phyloP scores from a whole-genome alignment of 257 asterid species.

The Solanum neorickii region DNA sequence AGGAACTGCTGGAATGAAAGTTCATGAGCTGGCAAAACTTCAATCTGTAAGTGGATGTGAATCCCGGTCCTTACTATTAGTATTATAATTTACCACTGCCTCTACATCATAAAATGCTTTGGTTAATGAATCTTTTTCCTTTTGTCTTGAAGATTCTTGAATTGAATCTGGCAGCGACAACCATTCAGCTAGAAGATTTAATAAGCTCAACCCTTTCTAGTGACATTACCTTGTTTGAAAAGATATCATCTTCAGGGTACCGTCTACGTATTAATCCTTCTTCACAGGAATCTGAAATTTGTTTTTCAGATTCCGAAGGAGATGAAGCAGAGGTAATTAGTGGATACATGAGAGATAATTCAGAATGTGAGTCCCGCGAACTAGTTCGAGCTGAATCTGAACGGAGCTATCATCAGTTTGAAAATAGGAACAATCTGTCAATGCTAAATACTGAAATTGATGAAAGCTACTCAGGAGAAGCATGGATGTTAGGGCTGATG shows the following conservation, averaged over 20 bases:
- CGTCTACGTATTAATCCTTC: constrained; percentile 68
- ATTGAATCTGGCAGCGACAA: constrained; percentile 45
- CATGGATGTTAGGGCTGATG: constrained; percentile 84
- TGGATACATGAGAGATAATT: constrained; percentile 35
- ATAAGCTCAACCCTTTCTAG: constrained; percentile 67
- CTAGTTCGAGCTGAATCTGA: constrained; percentile 28
- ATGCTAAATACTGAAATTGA: constrained; percentile 62
- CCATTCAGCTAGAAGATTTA: constrained; percentile 43
- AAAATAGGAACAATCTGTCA: constrained; percentile 15
- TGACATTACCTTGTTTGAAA: constrained; percentile 86
- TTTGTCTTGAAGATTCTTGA: constrained; percentile 53
- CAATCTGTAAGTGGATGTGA: constrained; percentile 53
- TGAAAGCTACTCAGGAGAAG: constrained; percentile 95
- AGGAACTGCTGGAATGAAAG: constrained; percentile 73
- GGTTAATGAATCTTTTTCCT: background rate
- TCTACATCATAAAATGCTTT: background rate
- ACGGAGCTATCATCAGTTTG: constrained; percentile 17
- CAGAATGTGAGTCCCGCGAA: constrained; percentile 41
- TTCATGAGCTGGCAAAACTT: constrained; percentile 64
- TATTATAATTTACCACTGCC: background rate
- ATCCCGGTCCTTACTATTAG: background rate
- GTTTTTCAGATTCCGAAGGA: constrained; percentile 64
- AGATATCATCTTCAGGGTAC: constrained; percentile 73
- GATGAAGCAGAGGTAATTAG: constrained; percentile 57
- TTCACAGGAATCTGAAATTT: constrained; percentile 40